Conservation (phyloP, 208 protist species). For the Herpetomonas tarakana region DNA sequence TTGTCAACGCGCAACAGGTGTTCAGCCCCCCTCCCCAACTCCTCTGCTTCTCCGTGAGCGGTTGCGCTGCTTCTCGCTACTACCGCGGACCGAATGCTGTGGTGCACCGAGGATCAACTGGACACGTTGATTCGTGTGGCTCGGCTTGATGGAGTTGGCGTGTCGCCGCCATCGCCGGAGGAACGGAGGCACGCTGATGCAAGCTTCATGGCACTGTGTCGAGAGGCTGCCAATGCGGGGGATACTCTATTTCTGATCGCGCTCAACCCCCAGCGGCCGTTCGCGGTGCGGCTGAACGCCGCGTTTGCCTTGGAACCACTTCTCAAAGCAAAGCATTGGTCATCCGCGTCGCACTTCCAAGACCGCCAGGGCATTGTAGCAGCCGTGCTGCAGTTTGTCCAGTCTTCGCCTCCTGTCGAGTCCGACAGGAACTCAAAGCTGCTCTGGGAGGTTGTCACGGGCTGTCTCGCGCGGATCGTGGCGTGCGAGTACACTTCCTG, state of each 20-base stretch:
- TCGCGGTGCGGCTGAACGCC: constrained; percentile 36
- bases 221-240: constrained; percentile 43
- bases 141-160: constrained; percentile 20
- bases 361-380: constrained; percentile 25
- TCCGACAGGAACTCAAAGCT: no score
- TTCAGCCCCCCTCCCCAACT: no score
- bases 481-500: not conserved
- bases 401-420: no score
- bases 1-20: not conserved
- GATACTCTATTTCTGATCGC: constrained; percentile 41
- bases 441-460: no score
- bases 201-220: constrained; percentile 31
- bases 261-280: constrained; percentile 8
- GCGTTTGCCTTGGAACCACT: constrained; percentile 46
- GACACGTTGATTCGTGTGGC: constrained; percentile 23
- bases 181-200: constrained; percentile 15
- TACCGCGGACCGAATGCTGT: constrained; percentile 33
- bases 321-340: constrained; percentile 29
- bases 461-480: not conserved
- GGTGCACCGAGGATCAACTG: constrained; percentile 34
- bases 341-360: constrained; percentile 35
- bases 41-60: no score
- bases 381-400: constrained; percentile 35
- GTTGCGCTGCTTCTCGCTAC: no score
- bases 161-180: constrained; percentile 29